phyloP scores from a whole-genome alignment of 257 asterid genomes.

The Hygrophila difformis region DNA sequence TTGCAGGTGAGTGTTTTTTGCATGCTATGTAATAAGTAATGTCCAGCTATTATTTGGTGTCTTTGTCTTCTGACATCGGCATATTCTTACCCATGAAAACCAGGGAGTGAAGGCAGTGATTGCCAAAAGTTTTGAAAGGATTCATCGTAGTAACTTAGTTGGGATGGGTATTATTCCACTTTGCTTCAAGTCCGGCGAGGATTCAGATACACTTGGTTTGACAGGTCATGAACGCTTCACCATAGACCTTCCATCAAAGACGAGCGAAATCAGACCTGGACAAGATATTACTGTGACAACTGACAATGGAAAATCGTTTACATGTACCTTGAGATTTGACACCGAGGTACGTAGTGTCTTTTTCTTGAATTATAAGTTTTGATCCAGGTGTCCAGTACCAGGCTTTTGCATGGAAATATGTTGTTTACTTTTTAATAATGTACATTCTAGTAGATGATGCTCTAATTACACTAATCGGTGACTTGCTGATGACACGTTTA shows the following conservation, averaged over 20 bases:
- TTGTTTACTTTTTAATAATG: not conserved
- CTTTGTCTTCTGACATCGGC: no score
- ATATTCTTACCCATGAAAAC: no score
- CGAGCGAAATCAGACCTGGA: slow-evolving; percentile 64
- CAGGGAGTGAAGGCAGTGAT: slow-evolving; percentile 98
- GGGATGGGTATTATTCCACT: slow-evolving; percentile 96
- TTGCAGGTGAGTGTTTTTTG: slow-evolving; percentile 41
- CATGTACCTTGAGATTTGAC: slow-evolving; percentile 68
- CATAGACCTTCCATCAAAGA: slow-evolving; percentile 61
- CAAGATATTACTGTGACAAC: slow-evolving; percentile 70
- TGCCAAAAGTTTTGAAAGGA: slow-evolving; percentile 89
- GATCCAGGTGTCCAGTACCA: not conserved
- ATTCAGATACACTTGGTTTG: slow-evolving; percentile 72
- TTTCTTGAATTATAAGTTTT: not conserved
- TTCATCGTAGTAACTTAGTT: slow-evolving; percentile 89
- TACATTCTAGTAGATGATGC: no score
- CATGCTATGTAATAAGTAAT: not conserved
- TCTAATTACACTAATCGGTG: no score
- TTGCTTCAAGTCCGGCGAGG: slow-evolving; percentile 83
- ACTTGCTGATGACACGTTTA: no score
- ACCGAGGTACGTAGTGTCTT: slow-evolving; percentile 70
- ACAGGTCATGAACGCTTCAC: slow-evolving; percentile 81
- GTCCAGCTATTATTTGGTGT: no score
- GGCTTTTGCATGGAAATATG: no score
- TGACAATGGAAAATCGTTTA: slow-evolving; percentile 62